Evolutionary conservation across 352 stramenopile species (phyloP).

Genomic region (Phytophthora multivora): DNA sequence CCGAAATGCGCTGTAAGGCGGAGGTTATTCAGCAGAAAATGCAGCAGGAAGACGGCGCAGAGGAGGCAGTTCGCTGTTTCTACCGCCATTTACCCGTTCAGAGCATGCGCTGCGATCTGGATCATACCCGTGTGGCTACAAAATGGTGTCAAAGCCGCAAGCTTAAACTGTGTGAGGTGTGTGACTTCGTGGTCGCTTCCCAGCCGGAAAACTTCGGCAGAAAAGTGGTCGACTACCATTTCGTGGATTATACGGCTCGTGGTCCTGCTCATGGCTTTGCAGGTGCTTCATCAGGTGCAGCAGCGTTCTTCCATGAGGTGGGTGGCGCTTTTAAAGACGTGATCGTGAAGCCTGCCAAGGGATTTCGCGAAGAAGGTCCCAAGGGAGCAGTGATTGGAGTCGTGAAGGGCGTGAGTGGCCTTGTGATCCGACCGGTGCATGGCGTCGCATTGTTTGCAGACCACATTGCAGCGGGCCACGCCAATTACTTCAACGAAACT

Average conservation of each 20-base stretch:
- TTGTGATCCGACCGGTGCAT: constrained; percentile 51
- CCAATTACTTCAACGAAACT: constrained; percentile 40
- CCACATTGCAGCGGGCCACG: constrained; percentile 47
- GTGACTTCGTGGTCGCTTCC: constrained; percentile 51
- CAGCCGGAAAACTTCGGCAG: constrained; percentile 44
- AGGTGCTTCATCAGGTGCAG: constrained; percentile 47
- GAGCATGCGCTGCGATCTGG: constrained; percentile 84
- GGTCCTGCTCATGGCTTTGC: constrained; percentile 42
- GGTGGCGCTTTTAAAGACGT: constrained; percentile 57
- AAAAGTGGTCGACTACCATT: constrained; percentile 58
- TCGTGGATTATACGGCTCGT: constrained; percentile 56
- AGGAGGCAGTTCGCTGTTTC: constrained; percentile 82
- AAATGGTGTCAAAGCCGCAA: constrained; percentile 60
- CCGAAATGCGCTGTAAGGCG: constrained; percentile 49
- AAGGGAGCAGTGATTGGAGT: constrained; percentile 56
- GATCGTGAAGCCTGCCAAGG: constrained; percentile 45
- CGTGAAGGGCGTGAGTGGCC: constrained; percentile 42
- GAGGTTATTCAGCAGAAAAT: constrained; percentile 60
- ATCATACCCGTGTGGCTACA: constrained; percentile 43
- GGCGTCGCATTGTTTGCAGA: constrained; percentile 55
- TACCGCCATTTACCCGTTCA: constrained; percentile 82
- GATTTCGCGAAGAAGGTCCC: constrained; percentile 52
- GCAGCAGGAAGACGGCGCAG: constrained; percentile 80
- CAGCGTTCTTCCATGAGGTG: constrained; percentile 54
- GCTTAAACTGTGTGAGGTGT: constrained; percentile 58